These are phyloP conservation scores for Xanthoconium stramineum DNA, from an alignment of 768 basidiomycete species.

Conservation along the genomic window DNA sequence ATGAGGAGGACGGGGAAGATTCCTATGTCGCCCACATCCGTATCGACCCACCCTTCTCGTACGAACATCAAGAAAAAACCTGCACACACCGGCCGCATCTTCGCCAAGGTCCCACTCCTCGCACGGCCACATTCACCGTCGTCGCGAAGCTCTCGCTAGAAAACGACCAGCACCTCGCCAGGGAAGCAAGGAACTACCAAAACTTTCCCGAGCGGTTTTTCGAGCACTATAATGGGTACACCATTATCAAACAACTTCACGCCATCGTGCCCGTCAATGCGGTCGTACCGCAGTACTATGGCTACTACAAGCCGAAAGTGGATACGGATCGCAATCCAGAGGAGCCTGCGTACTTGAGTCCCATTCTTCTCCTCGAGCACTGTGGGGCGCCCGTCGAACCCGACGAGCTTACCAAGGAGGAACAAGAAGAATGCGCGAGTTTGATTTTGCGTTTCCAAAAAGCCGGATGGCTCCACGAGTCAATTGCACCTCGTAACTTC, in stretches of 20 bases:
- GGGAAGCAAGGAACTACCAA: constrained; percentile 30
- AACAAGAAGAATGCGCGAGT: constrained; percentile 38
- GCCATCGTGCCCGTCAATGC: constrained; percentile 47
- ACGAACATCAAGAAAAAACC: constrained; percentile 6
- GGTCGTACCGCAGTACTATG: constrained; percentile 62
- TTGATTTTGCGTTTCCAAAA: constrained; percentile 41
- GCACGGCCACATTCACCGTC: constrained; percentile 39
- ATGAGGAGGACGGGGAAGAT: not conserved
- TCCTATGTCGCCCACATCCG: not conserved
- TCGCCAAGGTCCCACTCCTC: not conserved
- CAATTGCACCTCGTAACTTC: constrained; percentile 42
- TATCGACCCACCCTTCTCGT: constrained; percentile 15
- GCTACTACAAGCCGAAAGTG: constrained; percentile 46
- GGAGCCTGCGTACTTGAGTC: constrained; percentile 26
- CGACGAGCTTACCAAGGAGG: constrained; percentile 33
- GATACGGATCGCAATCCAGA: not conserved
- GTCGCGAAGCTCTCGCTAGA: constrained; percentile 44
- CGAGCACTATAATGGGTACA: constrained; percentile 26
- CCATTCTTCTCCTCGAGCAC: constrained; percentile 47
- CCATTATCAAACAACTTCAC: constrained; percentile 25
- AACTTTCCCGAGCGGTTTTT: constrained; percentile 28
- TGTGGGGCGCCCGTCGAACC: constrained; percentile 39
- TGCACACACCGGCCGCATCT: not conserved
- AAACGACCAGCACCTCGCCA: constrained; percentile 36
- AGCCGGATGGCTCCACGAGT: constrained; percentile 39